A percentile compares a stretch with the other conserved stretches of the same genome.
These are phyloP conservation scores for Calycina marina DNA, from an alignment of 2,329 filamentous ascomycete species.

Conservation along the genomic window DNA sequence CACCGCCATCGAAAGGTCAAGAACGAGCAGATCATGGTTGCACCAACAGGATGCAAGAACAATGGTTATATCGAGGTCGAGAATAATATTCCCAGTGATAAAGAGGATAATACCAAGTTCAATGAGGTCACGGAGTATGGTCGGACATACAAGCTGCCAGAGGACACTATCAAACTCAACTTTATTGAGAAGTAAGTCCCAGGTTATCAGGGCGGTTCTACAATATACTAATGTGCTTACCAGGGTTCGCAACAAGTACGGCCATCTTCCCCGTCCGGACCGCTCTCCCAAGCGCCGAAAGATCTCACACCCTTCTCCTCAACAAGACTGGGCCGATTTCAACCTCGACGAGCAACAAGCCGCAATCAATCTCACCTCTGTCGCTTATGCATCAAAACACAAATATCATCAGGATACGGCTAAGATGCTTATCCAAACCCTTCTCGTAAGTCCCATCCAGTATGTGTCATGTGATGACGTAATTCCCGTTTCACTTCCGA, in stretches of 20 bases:
- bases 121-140: constrained; percentile 46
- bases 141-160: constrained; percentile 48
- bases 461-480: constrained; percentile 14
- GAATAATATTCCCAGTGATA: constrained; percentile 39
- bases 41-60: constrained; percentile 51
- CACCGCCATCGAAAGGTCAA: constrained; percentile 49
- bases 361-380: constrained; percentile 45
- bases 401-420: constrained; percentile 31
- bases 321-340: constrained; percentile 8
- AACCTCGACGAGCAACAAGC: constrained; percentile 46
- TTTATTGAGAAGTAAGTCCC: constrained; percentile 50
- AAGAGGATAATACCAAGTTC: constrained; percentile 34
- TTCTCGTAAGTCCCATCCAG: constrained; percentile 45
- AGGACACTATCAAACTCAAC: constrained; percentile 51
- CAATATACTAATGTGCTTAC: constrained; percentile 6
- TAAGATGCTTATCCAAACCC: constrained; percentile 37
- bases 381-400: too few relatives aligned
- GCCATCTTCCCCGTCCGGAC: constrained; percentile 1
- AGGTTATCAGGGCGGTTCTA: not conserved
- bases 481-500: constrained; percentile 1
- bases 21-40: constrained; percentile 33
- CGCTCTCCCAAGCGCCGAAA: constrained; percentile 1
- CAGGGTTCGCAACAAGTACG: constrained; percentile 8
- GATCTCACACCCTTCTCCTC: not conserved
- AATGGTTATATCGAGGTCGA: constrained; percentile 61